phyloP scores from a whole-genome alignment of 768 basidiomycete genomes.

The Termitomyces sp. region DNA sequence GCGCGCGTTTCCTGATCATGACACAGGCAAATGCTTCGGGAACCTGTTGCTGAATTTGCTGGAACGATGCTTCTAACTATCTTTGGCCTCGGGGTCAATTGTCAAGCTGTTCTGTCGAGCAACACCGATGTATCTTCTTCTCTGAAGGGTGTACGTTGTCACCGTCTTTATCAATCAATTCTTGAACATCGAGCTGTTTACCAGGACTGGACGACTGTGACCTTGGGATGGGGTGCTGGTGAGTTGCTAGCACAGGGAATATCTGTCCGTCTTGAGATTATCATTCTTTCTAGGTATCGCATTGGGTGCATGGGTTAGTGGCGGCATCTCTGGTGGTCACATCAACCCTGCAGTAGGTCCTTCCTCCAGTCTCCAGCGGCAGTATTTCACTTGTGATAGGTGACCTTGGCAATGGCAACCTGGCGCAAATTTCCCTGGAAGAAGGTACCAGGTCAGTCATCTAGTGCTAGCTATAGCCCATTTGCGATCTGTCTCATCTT shows the following conservation, averaged over 20 bases:
- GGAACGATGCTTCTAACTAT: conserved; percentile 49
- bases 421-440: conserved; percentile 66
- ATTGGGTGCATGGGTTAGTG: conserved; percentile 43
- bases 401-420: conserved; percentile 59
- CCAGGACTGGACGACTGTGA: conserved; percentile 37
- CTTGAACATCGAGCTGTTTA: not conserved
- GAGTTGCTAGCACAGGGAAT: not conserved
- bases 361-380: not conserved
- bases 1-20: not conserved
- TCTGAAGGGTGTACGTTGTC: conserved; percentile 40
- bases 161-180: too few relatives aligned
- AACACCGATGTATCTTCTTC: conserved; percentile 32
- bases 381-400: conserved; percentile 23
- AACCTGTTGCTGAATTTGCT: conserved; percentile 47
- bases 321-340: conserved; percentile 48
- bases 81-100: conserved; percentile 44
- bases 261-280: not conserved
- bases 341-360: conserved; percentile 30
- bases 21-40: conserved; percentile 24
- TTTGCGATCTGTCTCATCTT: not conserved
- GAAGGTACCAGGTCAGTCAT: conserved; percentile 49
- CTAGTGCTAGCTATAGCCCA: too few relatives aligned
- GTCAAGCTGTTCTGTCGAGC: conserved; percentile 44
- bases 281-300: conserved; percentile 27
- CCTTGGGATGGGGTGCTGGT: conserved; percentile 42